Conservation (phyloP, 1,139 yeast species). For the Magnusiomyces paraingens region DNA sequence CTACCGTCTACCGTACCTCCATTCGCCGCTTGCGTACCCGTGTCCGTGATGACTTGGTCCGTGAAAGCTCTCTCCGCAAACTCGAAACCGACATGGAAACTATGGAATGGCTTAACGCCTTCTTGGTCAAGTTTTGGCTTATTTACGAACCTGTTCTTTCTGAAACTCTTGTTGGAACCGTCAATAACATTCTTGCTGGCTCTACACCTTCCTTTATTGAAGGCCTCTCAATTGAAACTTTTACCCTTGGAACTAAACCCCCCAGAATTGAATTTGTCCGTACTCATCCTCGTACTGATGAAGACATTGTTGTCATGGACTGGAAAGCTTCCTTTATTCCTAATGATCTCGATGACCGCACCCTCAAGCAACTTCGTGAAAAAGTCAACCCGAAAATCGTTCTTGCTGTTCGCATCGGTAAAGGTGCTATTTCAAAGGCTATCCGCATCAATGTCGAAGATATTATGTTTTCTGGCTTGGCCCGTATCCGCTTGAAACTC, state of each 20-base stretch:
- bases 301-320: slow-evolving; percentile 91
- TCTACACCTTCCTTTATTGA: slow-evolving; percentile 75
- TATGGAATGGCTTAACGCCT: slow-evolving; percentile 89
- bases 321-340: slow-evolving; percentile 90
- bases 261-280: slow-evolving; percentile 87
- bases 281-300: slow-evolving; percentile 78
- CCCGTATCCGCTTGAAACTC: slow-evolving; percentile 80
- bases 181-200: slow-evolving; percentile 70
- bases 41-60: slow-evolving; percentile 73
- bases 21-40: slow-evolving; percentile 69
- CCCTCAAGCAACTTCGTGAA: slow-evolving; percentile 74
- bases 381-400: slow-evolving; percentile 71
- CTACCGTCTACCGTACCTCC: slow-evolving; percentile 74
- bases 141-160: slow-evolving; percentile 86
- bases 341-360: slow-evolving; percentile 76
- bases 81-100: slow-evolving; percentile 88
- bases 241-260: slow-evolving; percentile 92
- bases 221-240: slow-evolving; percentile 75
- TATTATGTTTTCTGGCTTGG: slow-evolving; percentile 57
- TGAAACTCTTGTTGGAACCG: slow-evolving; percentile 78
- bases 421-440: slow-evolving; percentile 36
- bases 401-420: slow-evolving; percentile 37
- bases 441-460: slow-evolving; percentile 40
- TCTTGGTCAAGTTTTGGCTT: slow-evolving; percentile 86
- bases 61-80: slow-evolving; percentile 72